Base-by-base conservation (phyloP, 352 stramenopile species). In the Hyaloperonospora brassicae region DNA sequence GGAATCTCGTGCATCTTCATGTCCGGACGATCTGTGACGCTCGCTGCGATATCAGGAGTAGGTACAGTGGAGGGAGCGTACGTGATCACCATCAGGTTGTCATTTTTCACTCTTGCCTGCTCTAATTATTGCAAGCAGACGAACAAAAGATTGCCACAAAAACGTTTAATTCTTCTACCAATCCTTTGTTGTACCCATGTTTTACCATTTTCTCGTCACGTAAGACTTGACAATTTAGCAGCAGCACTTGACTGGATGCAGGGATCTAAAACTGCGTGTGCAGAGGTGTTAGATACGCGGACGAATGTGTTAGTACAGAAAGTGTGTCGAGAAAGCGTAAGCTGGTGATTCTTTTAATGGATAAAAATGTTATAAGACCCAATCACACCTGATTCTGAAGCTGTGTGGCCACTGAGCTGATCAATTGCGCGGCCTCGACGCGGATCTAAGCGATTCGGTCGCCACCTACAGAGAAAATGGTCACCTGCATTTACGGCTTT, bases 1-100 rank as follows among this genome's bases (percentile, higher is more conserved):
- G 84, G 81, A 55, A 94, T 91, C 25, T 94, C 84, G 43, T 78
- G 62, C 12, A 92, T 35, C 21, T 76, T 79, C 84, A 94, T 93
- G 42, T 23, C 17, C 17, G 17, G 17, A 17, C 17, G 17, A 17
- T 17, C 17, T 17, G 17, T 17, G 17, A 17, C 17, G 43, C 9
- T 62, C 1, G 55, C 38, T 21, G 62, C 39, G 56, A 52, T 47
- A 46, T 59, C n/a, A 47, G 61, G 23, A 6, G 60, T 34, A 17
- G 62, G 34, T 13, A 57, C 39, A 35, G 60, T 36, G 45, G 64
- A 71, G 2, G 76, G 50, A 24, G 73, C 78, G 27, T 55, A 45
- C 64, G 75, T 77, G 39, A 92, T 66, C 24, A 92, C 72, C 17
- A 94, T 51, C 43, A 94, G 47, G 50, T 92, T 81, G 39, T 90